Evolutionary conservation across 2,329 filamentous ascomycete species (phyloP).

Genomic region (Chaetomiaceae sp.): DNA sequence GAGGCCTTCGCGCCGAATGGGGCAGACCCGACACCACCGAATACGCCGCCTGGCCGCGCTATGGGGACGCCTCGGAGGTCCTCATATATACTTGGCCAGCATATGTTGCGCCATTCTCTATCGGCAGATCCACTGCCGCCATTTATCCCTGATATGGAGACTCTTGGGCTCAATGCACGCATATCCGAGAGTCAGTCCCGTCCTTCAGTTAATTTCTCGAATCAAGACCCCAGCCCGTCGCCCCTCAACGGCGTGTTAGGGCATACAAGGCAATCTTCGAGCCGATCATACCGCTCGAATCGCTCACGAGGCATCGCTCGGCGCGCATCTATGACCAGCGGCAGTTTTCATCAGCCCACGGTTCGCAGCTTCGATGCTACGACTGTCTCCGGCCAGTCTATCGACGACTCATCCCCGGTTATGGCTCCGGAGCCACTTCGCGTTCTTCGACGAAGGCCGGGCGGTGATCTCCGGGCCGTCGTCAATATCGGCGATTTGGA

Average conservation of each 20-base stretch:
- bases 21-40: conserved; percentile 56
- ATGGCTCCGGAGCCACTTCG: conserved; percentile 52
- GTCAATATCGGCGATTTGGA: conserved; percentile 61
- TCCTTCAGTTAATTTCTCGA: conserved; percentile 32
- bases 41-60: conserved; percentile 50
- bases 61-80: conserved; percentile 49
- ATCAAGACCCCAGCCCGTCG: conserved; percentile 32
- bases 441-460: conserved; percentile 66
- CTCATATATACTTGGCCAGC: conserved; percentile 51
- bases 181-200: conserved; percentile 34
- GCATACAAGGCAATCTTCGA: conserved; percentile 46
- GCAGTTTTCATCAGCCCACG: conserved; percentile 46
- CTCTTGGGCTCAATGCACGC: conserved; percentile 31
- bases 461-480: conserved; percentile 68
- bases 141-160: conserved; percentile 45
- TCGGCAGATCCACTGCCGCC: conserved; percentile 42
- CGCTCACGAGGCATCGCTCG: conserved; percentile 51
- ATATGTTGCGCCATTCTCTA: conserved; percentile 36
- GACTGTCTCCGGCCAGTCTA: conserved; percentile 52
- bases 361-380: conserved; percentile 60
- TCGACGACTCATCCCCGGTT: conserved; percentile 38
- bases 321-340: conserved; percentile 58
- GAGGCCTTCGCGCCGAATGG: conserved; percentile 49
- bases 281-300: conserved; percentile 45
- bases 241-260: conserved; percentile 34